phyloP scores from a whole-genome alignment of 768 basidiomycete genomes.

The Pulveroboletus sp. region DNA sequence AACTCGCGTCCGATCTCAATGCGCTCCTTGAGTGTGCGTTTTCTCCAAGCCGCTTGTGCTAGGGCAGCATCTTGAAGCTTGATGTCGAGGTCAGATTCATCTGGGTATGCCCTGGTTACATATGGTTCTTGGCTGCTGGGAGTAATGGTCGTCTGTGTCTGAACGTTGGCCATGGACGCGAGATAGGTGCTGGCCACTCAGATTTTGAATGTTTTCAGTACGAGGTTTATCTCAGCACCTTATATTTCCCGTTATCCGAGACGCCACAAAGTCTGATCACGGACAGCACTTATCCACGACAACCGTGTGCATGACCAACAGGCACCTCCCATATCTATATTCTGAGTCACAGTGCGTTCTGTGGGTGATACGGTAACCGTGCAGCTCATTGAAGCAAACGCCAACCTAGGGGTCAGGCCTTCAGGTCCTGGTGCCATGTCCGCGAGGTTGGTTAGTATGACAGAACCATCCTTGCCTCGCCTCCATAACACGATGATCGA shows the following conservation, averaged over 20 bases:
- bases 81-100: conserved; percentile 53
- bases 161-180: conserved; percentile 17
- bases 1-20: conserved; percentile 70
- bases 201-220: not conserved
- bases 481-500: no score
- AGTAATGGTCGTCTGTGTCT: conserved; percentile 72
- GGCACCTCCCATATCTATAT: no score
- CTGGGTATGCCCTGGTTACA: conserved; percentile 57
- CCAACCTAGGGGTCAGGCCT: no score
- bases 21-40: conserved; percentile 53
- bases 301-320: no score
- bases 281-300: no score
- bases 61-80: conserved; percentile 50
- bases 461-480: no score
- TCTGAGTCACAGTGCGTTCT: no score
- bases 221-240: conserved; percentile 8
- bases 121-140: conserved; percentile 71
- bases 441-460: no score
- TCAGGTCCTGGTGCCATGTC: no score
- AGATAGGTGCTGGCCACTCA: not conserved
- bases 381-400: no score
- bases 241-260: not conserved
- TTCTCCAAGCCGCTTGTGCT: conserved; percentile 75
- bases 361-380: no score
- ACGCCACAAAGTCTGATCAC: no score